Base-by-base conservation (phyloP, 1,139 yeast genomes). In the Debaryomyces singareniensis region DNA sequence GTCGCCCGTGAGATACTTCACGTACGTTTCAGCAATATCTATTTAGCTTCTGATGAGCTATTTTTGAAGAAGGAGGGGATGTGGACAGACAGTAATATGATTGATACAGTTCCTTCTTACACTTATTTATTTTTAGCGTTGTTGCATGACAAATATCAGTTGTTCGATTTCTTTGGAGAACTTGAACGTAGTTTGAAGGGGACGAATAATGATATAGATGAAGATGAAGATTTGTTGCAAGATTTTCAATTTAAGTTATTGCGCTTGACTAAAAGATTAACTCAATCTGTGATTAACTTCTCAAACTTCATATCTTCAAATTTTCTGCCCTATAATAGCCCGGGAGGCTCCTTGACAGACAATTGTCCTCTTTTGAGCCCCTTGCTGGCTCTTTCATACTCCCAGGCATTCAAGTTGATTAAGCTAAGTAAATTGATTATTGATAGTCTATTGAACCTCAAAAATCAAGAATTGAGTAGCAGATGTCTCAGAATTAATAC, bases 211-310 rank as follows among this genome's bases (percentile, higher is more conserved):
- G 13, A 33, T 23, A 49, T 42, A 10, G 51, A 56, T 20, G 69
- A 64, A 16, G 68, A 65, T 25, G 58, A 56, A 30, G 73, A 67
- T 29, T 55, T 58, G 20, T 38, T 72, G 4, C 57, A 61, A 41
- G 79, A 73, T 35, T 51, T 58, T 34, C 72, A 70, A 36, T 44
- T 72, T 26, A 73, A 71, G 36, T 49, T 73, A 13, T 52, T 64
- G 3, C 55, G 77, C 30, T 38, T 70, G 4, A 44, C 66, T 22
- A 72, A 68, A 42, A 61, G 58, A 32, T 39, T 70, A 3, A 46
- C 71, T 3, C 51, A 44, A 25, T 48, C 63, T n/a, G 61, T 70
- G 21, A 40, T 61, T 26, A 61, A 53, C 30, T 47, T 64, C 33
- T 47, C 61, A 6, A 27, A 27, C n/a, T 20, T n/a, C 16, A 9